Evolutionary conservation across 345 rosid species (phyloP).

Genomic region (Toxicodendron radicans): DNA sequence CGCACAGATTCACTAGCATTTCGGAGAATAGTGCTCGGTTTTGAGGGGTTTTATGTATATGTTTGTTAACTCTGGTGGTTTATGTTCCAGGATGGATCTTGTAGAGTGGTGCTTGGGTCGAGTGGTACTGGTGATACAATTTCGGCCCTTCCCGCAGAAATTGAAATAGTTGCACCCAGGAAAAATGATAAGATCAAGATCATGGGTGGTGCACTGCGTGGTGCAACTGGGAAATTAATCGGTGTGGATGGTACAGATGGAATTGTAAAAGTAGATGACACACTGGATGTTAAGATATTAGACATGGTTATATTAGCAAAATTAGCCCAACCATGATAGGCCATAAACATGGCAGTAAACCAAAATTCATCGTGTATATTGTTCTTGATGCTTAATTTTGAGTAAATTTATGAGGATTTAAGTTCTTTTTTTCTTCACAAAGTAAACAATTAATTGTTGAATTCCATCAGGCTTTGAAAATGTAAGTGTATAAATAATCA

Average conservation of each 20-base stretch:
- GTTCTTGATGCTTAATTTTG: background rate
- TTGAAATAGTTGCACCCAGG: conserved; percentile 71
- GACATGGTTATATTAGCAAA: conserved; percentile 78
- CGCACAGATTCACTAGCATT: background rate
- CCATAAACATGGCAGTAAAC: background rate
- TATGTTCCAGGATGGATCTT: conserved; percentile 72
- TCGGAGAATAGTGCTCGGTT: background rate
- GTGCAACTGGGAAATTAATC: conserved; percentile 80
- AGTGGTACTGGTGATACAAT: conserved; percentile 60
- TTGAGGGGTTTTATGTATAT: no score
- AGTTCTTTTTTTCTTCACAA: background rate
- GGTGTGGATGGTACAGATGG: conserved; percentile 94
- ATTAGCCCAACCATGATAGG: conserved; percentile 29
- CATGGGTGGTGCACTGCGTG: conserved; percentile 78
- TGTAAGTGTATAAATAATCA: background rate
- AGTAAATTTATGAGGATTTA: no score
- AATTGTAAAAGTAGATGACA: conserved; percentile 80
- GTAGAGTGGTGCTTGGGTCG: conserved; percentile 64
- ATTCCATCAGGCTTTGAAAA: background rate
- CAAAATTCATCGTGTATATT: conserved; percentile 3
- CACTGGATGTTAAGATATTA: conserved; percentile 88
- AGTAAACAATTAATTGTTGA: background rate
- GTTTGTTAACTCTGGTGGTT: background rate
- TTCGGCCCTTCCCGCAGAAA: conserved; percentile 47
- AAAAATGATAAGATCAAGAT: conserved; percentile 84